Percentiles rank a stretch among this genome's conserved stretches.
Evolutionary conservation across 805 yeast species (phyloP).

Genomic region (Suhomyces prunicola): DNA sequence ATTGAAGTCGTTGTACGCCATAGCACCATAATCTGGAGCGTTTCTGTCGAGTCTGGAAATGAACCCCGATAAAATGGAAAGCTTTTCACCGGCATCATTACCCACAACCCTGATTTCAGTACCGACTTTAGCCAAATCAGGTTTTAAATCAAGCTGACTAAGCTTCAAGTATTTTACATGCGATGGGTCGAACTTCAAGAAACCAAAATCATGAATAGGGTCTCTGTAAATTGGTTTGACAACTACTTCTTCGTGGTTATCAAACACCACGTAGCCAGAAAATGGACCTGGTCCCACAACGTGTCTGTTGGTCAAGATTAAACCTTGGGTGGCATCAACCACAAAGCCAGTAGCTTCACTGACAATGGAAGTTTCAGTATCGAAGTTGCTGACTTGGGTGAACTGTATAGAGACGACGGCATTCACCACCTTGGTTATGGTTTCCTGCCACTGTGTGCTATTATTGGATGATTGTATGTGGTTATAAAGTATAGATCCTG

Average conservation of each 20-base stretch:
- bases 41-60: constrained; percentile 83
- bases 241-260: constrained; percentile 90
- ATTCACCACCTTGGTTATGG: constrained; percentile 15
- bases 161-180: constrained; percentile 72
- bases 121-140: constrained; percentile 87
- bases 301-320: constrained; percentile 87
- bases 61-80: constrained; percentile 85
- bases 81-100: constrained; percentile 93
- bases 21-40: constrained; percentile 88
- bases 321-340: constrained; percentile 77
- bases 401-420: constrained; percentile 89
- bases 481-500: constrained; percentile 13
- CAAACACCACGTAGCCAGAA: constrained; percentile 86
- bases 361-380: constrained; percentile 75
- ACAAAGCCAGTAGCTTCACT: constrained; percentile 96
- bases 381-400: constrained; percentile 81
- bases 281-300: constrained; percentile 97
- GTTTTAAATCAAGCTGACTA: constrained; percentile 62
- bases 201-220: constrained; percentile 94
- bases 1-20: constrained; percentile 88
- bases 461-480: constrained; percentile 7
- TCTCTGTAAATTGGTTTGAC: constrained; percentile 86
- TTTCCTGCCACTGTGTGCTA: constrained; percentile 16
- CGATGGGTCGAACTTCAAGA: constrained; percentile 71
- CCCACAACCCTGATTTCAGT: constrained; percentile 92